A percentile compares a stretch with the other conserved stretches of the same genome.
Conservation (phyloP, 305 asterid species). For the Petunia hybrid region DNA sequence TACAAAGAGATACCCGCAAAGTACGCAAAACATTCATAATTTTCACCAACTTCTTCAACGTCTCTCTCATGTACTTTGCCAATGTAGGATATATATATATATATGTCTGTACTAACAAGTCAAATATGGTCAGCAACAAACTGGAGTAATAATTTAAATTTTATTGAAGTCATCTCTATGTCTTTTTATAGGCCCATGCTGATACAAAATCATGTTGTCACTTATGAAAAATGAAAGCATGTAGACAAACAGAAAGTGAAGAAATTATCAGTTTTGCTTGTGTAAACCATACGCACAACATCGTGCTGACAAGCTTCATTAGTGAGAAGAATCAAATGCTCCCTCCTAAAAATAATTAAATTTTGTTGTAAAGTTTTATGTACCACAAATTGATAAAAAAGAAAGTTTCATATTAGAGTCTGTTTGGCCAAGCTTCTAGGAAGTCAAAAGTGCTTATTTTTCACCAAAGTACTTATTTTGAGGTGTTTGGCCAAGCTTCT, state of each 20-base stretch:
- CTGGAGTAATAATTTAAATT: not conserved
- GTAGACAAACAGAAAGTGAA: not conserved
- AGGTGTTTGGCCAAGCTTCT: too few species aligned
- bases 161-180: not conserved
- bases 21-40: constrained; percentile 35
- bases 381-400: too few species aligned
- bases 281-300: not conserved
- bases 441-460: too few species aligned
- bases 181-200: not conserved
- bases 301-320: not conserved
- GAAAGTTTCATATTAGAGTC: too few species aligned
- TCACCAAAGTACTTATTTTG: too few species aligned
- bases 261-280: not conserved
- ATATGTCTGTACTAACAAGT: not conserved
- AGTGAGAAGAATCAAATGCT: not conserved
- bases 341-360: not conserved
- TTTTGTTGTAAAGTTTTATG: too few species aligned
- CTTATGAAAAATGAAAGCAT: not conserved
- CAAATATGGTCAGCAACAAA: constrained; percentile 7
- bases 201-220: not conserved
- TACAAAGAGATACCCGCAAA: constrained; percentile 54
- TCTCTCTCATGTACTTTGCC: constrained; percentile 32
- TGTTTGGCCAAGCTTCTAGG: too few species aligned
- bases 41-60: constrained; percentile 42
- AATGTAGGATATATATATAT: constrained; percentile 2